These are phyloP conservation scores for Lactarius hengduanensis DNA, from an alignment of 768 basidiomycete species.

Conservation along the genomic window DNA sequence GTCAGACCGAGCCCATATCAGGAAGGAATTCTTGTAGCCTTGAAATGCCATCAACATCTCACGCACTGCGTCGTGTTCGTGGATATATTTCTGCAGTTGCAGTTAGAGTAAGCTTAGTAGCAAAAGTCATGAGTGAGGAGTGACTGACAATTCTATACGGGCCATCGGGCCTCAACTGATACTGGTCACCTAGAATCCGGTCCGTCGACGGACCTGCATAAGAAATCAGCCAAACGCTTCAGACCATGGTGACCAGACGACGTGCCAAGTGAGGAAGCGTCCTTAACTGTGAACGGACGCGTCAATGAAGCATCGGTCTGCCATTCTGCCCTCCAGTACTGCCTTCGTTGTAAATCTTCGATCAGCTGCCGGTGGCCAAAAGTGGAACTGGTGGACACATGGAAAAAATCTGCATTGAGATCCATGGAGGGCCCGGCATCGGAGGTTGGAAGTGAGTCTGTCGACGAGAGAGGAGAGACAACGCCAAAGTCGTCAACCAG, in stretches of 20 bases:
- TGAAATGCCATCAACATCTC: constrained; percentile 76
- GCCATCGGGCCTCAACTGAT: constrained; percentile 11
- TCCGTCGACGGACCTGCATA: constrained; percentile 46
- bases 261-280: constrained; percentile 72
- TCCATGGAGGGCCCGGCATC: constrained; percentile 7
- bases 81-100: constrained; percentile 55
- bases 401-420: neutral
- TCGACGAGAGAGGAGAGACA: constrained; percentile 26
- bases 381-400: neutral
- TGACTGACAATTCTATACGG: constrained; percentile 13
- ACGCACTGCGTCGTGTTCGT: constrained; percentile 73
- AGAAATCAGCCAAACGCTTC: neutral
- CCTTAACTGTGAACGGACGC: constrained; percentile 57
- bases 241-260: neutral
- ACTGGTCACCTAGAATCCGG: constrained; percentile 40
- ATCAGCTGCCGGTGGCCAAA: constrained; percentile 51
- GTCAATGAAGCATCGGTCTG: constrained; percentile 43
- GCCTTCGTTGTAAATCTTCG: constrained; percentile 59
- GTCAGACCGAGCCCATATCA: constrained; percentile 37
- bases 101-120: constrained; percentile 29
- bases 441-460: constrained; percentile 20
- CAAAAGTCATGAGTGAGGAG: constrained; percentile 10
- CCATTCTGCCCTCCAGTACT: constrained; percentile 79
- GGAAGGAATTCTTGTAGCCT: constrained; percentile 62
- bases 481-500: constrained; percentile 31